These are phyloP conservation scores for Thecaphora thlaspeos DNA, from an alignment of 1,284 basidiomycete species.

Conservation along the genomic window DNA sequence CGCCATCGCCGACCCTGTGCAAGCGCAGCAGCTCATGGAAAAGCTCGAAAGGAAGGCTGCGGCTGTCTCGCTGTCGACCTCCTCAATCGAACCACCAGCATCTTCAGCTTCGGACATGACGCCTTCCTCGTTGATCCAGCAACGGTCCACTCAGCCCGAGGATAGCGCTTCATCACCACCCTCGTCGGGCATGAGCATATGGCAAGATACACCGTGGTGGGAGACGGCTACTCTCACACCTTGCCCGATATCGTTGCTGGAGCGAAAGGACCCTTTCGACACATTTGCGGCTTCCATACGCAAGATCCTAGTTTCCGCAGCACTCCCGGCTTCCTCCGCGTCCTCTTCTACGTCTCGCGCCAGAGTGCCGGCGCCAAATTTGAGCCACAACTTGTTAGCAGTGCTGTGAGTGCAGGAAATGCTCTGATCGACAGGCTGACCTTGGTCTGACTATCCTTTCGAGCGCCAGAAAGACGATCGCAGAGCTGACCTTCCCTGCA, in stretches of 20 bases:
- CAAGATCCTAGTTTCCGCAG: conserved; percentile 2
- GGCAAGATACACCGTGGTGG: conserved; percentile 18
- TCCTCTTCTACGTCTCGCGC: neutral
- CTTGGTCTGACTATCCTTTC: conserved; percentile 6
- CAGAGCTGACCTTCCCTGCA: too few relatives aligned
- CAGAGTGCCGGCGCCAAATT: conserved; percentile 1
- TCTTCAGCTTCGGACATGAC: neutral
- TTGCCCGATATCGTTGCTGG: too few relatives aligned
- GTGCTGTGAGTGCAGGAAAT: conserved; percentile 24
- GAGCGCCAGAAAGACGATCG: too few relatives aligned
- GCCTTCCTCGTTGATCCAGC: too few relatives aligned
- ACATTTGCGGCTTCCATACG: conserved; percentile 7
- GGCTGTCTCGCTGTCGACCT: too few relatives aligned
- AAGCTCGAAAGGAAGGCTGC: conserved; percentile 15
- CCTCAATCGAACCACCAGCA: neutral
- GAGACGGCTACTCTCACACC: too few relatives aligned
- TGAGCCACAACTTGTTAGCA: conserved; percentile 31
- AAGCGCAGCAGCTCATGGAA: conserved; percentile 15
- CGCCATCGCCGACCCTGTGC: conserved; percentile 12
- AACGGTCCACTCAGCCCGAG: too few relatives aligned
- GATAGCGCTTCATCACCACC: too few relatives aligned
- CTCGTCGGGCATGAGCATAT: too few relatives aligned
- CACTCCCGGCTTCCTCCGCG: neutral
- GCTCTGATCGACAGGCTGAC: too few relatives aligned
- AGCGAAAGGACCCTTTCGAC: neutral